Conservation (phyloP, 495 filamentous ascomycete genomes). For the Letharia lupina region DNA sequence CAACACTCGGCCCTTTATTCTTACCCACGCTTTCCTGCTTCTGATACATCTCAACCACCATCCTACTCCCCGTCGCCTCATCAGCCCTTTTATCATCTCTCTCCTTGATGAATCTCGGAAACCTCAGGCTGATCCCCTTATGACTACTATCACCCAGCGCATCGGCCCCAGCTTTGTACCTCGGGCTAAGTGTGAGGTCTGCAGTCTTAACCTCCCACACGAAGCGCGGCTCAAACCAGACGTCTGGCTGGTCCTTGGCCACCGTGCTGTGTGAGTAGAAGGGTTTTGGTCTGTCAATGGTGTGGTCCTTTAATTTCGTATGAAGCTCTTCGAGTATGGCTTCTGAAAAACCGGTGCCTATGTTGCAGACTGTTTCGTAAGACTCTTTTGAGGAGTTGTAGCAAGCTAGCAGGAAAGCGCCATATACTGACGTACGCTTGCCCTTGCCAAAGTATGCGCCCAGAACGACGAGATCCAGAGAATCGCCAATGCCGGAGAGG, state of each 20-base stretch:
- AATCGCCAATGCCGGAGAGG: constrained; percentile 85
- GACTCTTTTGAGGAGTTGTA: constrained; percentile 70
- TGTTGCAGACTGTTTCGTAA: constrained; percentile 96
- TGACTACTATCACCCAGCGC: constrained; percentile 50
- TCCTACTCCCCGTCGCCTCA: constrained; percentile 71
- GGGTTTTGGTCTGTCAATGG: constrained; percentile 85
- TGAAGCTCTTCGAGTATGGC: constrained; percentile 75
- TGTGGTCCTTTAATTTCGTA: constrained; percentile 54
- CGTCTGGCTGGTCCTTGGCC: constrained; percentile 88
- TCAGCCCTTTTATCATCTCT: constrained; percentile 93
- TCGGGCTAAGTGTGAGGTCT: constrained; percentile 83
- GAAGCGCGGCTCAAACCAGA: constrained; percentile 90
- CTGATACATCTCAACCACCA: constrained; percentile 93
- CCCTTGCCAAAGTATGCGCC: constrained; percentile 92
- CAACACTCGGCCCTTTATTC: constrained; percentile 69
- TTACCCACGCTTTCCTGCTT: constrained; percentile 79
- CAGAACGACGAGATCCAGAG: constrained; percentile 89
- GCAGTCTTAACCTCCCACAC: constrained; percentile 99
- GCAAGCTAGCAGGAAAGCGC: constrained; percentile 88
- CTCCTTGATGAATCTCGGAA: constrained; percentile 82
- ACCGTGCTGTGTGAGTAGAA: constrained; percentile 82
- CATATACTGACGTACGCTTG: constrained; percentile 90
- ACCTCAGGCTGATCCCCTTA: constrained; percentile 82
- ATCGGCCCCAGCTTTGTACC: constrained; percentile 75
- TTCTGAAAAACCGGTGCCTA: constrained; percentile 94